Evolutionary conservation across 2,329 filamentous ascomycete genomes (phyloP).

Genomic region (Penicillium sp.): DNA sequence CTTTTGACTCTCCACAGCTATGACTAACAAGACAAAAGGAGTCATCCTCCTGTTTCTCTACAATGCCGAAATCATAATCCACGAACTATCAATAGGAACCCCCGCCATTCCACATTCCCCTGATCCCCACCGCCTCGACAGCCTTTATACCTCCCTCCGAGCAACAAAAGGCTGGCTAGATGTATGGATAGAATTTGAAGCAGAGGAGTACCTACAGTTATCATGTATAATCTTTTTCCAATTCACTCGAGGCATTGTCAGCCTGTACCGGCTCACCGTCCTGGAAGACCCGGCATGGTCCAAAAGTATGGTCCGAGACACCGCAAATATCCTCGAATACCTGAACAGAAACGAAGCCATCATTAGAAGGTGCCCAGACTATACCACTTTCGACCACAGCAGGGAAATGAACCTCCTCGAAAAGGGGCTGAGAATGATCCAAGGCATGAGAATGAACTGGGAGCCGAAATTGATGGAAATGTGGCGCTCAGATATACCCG

Average conservation of each 20-base stretch:
- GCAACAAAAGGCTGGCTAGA: conserved; percentile 27
- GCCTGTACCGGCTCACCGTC: conserved; percentile 24
- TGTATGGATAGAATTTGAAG: conserved; percentile 15
- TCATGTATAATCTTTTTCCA: conserved; percentile 28
- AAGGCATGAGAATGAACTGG: conserved; percentile 21
- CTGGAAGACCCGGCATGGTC: conserved; percentile 32
- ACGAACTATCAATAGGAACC: conserved; percentile 21
- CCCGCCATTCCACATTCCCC: conserved; percentile 19
- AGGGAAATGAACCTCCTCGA: conserved; percentile 19
- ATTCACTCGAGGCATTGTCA: conserved; percentile 22
- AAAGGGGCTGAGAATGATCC: conserved; percentile 20
- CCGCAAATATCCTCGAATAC: conserved; percentile 25
- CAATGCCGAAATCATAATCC: conserved; percentile 24
- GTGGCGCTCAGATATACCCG: conserved; percentile 17
- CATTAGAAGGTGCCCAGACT: conserved; percentile 15
- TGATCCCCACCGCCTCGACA: conserved; percentile 24
- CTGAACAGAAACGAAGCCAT: conserved; percentile 19
- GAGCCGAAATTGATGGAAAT: conserved; percentile 24
- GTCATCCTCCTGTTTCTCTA: conserved; percentile 14
- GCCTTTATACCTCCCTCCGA: conserved; percentile 22
- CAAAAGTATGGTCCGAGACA: conserved; percentile 25
- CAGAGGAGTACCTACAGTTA: conserved; percentile 15
- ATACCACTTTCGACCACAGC: background rate
- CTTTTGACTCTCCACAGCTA: background rate
- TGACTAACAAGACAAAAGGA: conserved; percentile 13